These are phyloP conservation scores for Thelonectria rubi DNA, from an alignment of 2,329 filamentous ascomycete genomes.

Conservation along the genomic window DNA sequence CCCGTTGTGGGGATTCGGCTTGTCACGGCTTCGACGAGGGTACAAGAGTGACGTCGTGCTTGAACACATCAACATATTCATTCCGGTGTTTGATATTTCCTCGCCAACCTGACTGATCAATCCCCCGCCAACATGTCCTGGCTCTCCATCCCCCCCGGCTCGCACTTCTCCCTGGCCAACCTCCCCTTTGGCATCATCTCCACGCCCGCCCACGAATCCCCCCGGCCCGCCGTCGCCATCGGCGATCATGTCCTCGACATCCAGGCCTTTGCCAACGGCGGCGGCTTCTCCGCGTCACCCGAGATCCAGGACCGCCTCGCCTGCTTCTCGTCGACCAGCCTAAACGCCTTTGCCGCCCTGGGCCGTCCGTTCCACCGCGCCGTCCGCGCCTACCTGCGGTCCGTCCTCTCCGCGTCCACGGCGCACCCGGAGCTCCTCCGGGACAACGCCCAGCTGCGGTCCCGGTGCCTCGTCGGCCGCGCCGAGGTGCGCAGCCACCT, in stretches of 20 bases:
- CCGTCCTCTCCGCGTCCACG: slow-evolving; percentile 65
- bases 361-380: slow-evolving; percentile 75
- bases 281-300: slow-evolving; percentile 50
- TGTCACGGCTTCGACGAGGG: slow-evolving; percentile 11
- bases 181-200: slow-evolving; percentile 87
- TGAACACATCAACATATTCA: too few relatives aligned
- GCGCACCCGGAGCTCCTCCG: slow-evolving; percentile 46
- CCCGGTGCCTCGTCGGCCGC: slow-evolving; percentile 42
- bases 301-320: slow-evolving; percentile 39
- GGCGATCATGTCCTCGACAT: slow-evolving; percentile 78
- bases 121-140: slow-evolving; percentile 38
- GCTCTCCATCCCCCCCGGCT: slow-evolving; percentile 47
- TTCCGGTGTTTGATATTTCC: too few relatives aligned
- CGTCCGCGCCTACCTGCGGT: slow-evolving; percentile 74
- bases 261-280: slow-evolving; percentile 61
- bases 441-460: slow-evolving; percentile 47
- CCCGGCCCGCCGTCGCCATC: slow-evolving; percentile 75
- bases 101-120: neutral
- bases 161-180: slow-evolving; percentile 68
- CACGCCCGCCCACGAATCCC: slow-evolving; percentile 62
- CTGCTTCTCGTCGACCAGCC: slow-evolving; percentile 41
- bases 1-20: slow-evolving; percentile 14
- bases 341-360: slow-evolving; percentile 55
- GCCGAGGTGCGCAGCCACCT: slow-evolving; percentile 71
- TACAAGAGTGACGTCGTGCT: slow-evolving; percentile 14